A percentile compares a stretch with the other conserved stretches of the same genome.
Evolutionary conservation across 2,329 filamentous ascomycete genomes (phyloP).

Genomic region (Stromatinia cepivora): DNA sequence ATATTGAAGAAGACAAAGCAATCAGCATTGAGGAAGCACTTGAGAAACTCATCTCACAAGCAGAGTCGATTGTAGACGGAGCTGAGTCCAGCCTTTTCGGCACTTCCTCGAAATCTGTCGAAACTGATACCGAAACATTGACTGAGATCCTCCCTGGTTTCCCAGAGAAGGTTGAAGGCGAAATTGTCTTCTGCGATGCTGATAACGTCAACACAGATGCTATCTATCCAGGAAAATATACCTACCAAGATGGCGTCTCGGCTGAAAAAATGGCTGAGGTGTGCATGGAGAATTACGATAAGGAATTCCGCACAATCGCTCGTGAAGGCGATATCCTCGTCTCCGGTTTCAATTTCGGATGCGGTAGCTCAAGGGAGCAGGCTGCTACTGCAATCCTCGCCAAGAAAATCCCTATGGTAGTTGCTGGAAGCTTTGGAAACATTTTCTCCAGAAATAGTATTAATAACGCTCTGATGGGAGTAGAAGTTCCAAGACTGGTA

Average conservation of each 20-base stretch:
- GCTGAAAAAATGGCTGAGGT: conserved; percentile 80
- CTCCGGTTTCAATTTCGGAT: conserved; percentile 85
- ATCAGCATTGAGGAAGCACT: conserved; percentile 68
- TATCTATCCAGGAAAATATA: conserved; percentile 90
- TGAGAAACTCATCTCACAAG: conserved; percentile 67
- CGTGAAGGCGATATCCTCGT: conserved; percentile 78
- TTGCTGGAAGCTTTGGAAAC: conserved; percentile 79
- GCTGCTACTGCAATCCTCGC: conserved; percentile 85
- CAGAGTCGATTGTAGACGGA: conserved; percentile 52
- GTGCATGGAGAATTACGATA: conserved; percentile 94
- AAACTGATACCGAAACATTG: conserved; percentile 48
- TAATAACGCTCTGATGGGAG: conserved; percentile 74
- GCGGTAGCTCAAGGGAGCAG: conserved; percentile 78
- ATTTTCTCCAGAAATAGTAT: conserved; percentile 79
- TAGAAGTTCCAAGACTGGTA: conserved; percentile 69
- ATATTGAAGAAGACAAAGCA: conserved; percentile 62
- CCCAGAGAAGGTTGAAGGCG: conserved; percentile 76
- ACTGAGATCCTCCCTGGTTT: conserved; percentile 84
- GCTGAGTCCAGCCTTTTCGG: conserved; percentile 41
- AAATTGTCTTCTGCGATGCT: conserved; percentile 84
- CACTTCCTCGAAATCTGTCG: conserved; percentile 42
- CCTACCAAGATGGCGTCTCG: conserved; percentile 83
- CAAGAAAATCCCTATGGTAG: conserved; percentile 75
- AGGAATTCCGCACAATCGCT: conserved; percentile 63
- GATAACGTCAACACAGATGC: conserved; percentile 90